Percentiles rank a stretch among this genome's conserved stretches.
phyloP scores from a whole-genome alignment of 2,329 filamentous ascomycete genomes.

The Grosmannia clavigera region DNA sequence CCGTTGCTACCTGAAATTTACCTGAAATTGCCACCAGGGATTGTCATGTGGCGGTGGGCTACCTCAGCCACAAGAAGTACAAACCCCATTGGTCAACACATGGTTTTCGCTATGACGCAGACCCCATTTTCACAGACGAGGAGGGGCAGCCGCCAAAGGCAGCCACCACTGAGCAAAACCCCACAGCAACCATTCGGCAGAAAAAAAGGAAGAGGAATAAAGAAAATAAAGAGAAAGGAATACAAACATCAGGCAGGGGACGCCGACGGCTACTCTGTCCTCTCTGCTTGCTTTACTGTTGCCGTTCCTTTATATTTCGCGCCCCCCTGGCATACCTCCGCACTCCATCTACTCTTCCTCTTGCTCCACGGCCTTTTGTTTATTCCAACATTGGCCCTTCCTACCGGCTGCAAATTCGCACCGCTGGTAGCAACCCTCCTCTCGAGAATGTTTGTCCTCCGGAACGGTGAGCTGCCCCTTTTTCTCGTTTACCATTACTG shows the following conservation, averaged over 20 bases:
- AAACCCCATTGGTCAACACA: background rate
- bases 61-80: background rate
- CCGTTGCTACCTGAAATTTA: background rate
- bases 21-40: background rate
- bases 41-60: background rate
- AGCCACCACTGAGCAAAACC: background rate
- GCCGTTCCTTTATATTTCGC: background rate
- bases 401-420: background rate
- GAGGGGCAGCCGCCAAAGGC: background rate
- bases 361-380: background rate
- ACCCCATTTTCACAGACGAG: background rate
- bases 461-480: constrained; percentile 23
- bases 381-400: background rate
- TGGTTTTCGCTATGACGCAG: constrained; percentile 2
- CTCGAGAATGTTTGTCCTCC: constrained; percentile 27
- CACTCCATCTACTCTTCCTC: background rate
- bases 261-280: background rate
- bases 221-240: background rate
- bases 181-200: background rate
- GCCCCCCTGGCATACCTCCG: no score
- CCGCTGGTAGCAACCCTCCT: background rate
- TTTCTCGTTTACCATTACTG: background rate
- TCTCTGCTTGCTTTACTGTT: background rate
- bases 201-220: background rate
- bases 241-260: background rate